Evolutionary conservation across 805 yeast genomes (phyloP).

Genomic region (Candida dajiaensis): DNA sequence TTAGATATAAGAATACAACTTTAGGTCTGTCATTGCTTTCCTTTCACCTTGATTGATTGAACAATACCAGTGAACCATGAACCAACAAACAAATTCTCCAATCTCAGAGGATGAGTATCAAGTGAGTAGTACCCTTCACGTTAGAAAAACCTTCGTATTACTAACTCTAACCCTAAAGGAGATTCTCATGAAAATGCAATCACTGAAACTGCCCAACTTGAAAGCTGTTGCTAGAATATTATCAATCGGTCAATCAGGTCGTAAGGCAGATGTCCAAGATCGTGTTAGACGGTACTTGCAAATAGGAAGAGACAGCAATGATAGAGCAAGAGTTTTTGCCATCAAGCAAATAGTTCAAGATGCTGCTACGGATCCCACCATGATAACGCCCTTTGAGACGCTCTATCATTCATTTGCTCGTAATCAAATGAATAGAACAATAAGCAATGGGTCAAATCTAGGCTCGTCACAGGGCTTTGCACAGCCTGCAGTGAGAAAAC

Average conservation of each 20-base stretch:
- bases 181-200: neutral
- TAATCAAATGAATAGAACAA: neutral
- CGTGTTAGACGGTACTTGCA: constrained; percentile 43
- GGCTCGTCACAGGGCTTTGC: constrained; percentile 7
- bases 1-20: neutral
- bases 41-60: neutral
- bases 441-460: neutral
- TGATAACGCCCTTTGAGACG: constrained; percentile 32
- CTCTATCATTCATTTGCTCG: constrained; percentile 12
- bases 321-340: constrained; percentile 38
- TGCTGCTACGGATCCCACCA: constrained; percentile 25
- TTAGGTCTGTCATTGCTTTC: neutral
- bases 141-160: neutral
- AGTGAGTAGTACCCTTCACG: neutral
- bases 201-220: constrained; percentile 41
- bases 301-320: constrained; percentile 35
- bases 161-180: neutral
- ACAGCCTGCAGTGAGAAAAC: constrained; percentile 24
- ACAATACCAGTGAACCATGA: neutral
- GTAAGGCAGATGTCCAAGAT: constrained; percentile 55
- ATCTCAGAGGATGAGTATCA: constrained; percentile 1
- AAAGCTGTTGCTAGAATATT: constrained; percentile 47
- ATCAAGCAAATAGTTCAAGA: constrained; percentile 39
- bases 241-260: constrained; percentile 46
- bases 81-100: neutral